phyloP scores from a whole-genome alignment of 768 basidiomycete genomes.

The Symmetrospora coprosmae region DNA sequence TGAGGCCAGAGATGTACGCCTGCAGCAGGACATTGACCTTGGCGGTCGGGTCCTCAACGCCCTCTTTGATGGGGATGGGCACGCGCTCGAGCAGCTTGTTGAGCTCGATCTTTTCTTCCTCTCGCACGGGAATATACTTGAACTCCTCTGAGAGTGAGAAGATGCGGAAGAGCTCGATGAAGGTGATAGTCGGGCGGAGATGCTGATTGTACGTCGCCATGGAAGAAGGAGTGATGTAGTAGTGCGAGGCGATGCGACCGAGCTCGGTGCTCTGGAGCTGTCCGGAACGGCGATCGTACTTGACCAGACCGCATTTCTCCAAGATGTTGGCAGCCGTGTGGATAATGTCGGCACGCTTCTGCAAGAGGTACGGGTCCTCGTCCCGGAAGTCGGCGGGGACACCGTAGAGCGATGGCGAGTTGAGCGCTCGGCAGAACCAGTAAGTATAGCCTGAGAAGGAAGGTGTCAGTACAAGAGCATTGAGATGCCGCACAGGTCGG shows the following conservation, averaged over 20 bases:
- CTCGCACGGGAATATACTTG: slow-evolving; percentile 65
- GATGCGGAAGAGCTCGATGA: slow-evolving; percentile 80
- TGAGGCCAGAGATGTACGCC: slow-evolving; percentile 83
- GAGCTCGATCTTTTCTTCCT: slow-evolving; percentile 42
- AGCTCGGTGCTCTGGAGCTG: slow-evolving; percentile 85
- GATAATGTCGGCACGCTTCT: slow-evolving; percentile 84
- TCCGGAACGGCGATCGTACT: slow-evolving; percentile 78
- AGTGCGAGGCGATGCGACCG: slow-evolving; percentile 85
- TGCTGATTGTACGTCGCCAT: slow-evolving; percentile 97
- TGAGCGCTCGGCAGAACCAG: slow-evolving; percentile 66
- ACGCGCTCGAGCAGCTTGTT: slow-evolving; percentile 56
- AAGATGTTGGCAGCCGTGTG: slow-evolving; percentile 85
- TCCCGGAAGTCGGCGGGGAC: slow-evolving; percentile 82
- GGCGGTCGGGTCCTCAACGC: slow-evolving; percentile 85
- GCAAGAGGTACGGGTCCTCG: slow-evolving; percentile 63
- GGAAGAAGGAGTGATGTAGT: slow-evolving; percentile 84
- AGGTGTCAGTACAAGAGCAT: no score
- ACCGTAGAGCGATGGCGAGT: slow-evolving; percentile 69
- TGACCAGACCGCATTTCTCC: slow-evolving; percentile 85
- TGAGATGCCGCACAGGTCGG: no score
- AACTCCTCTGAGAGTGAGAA: slow-evolving; percentile 94
- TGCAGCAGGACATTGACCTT: slow-evolving; percentile 96
- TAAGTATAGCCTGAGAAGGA: not conserved
- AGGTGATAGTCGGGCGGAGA: slow-evolving; percentile 62
- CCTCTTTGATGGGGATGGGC: slow-evolving; percentile 92